Evolutionary conservation across 2,329 filamentous ascomycete genomes (phyloP), one percentile per base, ranked within the genome.

Genomic region (Calonectria multiphialidica): DNA sequence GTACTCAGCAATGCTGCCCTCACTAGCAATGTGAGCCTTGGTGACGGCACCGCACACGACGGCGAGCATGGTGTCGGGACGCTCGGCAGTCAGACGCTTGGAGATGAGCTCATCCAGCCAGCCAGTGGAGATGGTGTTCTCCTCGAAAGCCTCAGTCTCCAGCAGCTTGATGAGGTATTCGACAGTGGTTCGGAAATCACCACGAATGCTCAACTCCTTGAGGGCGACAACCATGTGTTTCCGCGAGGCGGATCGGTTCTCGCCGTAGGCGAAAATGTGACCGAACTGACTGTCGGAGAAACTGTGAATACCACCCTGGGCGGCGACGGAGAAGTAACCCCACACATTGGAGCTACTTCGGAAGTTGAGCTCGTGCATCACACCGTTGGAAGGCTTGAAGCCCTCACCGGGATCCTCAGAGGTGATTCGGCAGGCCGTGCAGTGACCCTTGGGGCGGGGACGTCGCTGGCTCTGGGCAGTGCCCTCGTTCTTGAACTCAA

Each of bases 301-400:
- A 85, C 95, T 98, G 91, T 99, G 97, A 77, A 99, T 99, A 85
- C 96, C 96, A 87, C 96, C 96, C 68, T 95, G 93, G 12, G 96
- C 97, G 87, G 96, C 95, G 84, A 99, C 97, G 66, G 97, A 99
- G 92, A 99, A 99, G 87, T 99, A 99, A 90, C 97, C 97, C 97
- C 97, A 99, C 69, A 98, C 97, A 79, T 99, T 99, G 75, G 97
- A 98, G 84, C 95, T 98, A 88, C 94, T 97, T 82, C 97, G 92
- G 92, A 99, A 99, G 90, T 99, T 99, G 82, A 99, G 89, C 82
- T 99, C 97, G 88, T 98, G 97, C 92, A 99, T 97, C 66, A 96
- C 98, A 92, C 97, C 97, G 81, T 96, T 98, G 55, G 97, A 99
- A 71, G 97, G 97, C 91, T 99, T 99, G 92, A 99, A 99, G 66